Evolutionary conservation across 768 basidiomycete genomes (phyloP).

Genomic region (Boletus tylopilopsis): DNA sequence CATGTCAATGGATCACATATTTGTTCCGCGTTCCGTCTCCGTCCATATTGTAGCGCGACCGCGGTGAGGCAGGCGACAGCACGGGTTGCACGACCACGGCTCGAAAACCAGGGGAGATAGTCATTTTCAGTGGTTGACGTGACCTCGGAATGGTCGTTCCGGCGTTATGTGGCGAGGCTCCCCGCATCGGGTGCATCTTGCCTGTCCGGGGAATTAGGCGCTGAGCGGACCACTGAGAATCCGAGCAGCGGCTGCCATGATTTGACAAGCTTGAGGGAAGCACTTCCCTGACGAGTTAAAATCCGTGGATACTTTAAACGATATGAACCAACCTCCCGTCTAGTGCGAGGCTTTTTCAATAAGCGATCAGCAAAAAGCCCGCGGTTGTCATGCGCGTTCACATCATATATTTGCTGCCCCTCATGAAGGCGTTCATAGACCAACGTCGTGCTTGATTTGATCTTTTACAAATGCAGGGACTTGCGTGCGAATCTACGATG

Average conservation of each 20-base stretch:
- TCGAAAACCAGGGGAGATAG: not conserved
- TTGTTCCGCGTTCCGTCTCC: slow-evolving; percentile 12
- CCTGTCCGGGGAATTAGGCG: slow-evolving; percentile 23
- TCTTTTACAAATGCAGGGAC: not conserved
- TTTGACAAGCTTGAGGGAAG: slow-evolving; percentile 7
- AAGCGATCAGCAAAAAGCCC: slow-evolving; percentile 16
- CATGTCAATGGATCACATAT: slow-evolving; percentile 11
- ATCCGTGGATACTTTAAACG: slow-evolving; percentile 17
- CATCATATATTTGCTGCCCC: slow-evolving; percentile 1
- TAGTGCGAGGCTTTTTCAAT: slow-evolving; percentile 17
- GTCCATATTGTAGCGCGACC: slow-evolving; percentile 8
- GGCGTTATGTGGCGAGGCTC: not conserved
- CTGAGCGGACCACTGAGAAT: not conserved
- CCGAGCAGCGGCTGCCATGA: slow-evolving; percentile 11
- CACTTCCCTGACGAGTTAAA: slow-evolving; percentile 7
- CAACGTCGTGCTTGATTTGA: not conserved
- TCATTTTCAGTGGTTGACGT: slow-evolving; percentile 4
- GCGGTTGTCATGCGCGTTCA: slow-evolving; percentile 9
- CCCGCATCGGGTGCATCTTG: slow-evolving; percentile 1
- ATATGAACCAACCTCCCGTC: slow-evolving; percentile 5
- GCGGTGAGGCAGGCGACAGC: slow-evolving; percentile 12
- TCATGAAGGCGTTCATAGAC: slow-evolving; percentile 2
- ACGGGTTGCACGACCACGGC: not conserved
- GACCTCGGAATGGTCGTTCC: slow-evolving; percentile 14
- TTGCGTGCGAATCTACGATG: slow-evolving; percentile 1